A percentile compares a stretch with the other conserved stretches of the same genome.
Evolutionary conservation across 805 yeast genomes (phyloP).

Genomic region (Candida broadrunensis): DNA sequence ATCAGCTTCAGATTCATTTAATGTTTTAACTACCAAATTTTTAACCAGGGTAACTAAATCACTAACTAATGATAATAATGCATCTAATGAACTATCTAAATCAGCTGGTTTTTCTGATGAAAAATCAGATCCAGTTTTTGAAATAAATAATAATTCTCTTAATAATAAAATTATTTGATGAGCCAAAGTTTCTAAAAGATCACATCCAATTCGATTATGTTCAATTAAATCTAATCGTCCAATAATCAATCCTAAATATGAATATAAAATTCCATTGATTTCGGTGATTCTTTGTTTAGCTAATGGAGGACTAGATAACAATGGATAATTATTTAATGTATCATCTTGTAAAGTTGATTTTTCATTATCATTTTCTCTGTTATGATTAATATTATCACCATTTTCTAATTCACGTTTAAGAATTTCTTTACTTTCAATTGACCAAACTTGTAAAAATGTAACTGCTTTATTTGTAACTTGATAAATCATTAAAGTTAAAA

Average conservation of each 20-base stretch:
- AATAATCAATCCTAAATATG: constrained; percentile 62
- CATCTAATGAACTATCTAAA: constrained; percentile 52
- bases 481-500: constrained; percentile 59
- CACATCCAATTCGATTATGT: constrained; percentile 68
- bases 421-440: constrained; percentile 53
- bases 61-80: constrained; percentile 57
- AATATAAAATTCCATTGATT: constrained; percentile 54
- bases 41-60: constrained; percentile 65
- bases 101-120: constrained; percentile 37
- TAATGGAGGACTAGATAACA: constrained; percentile 52
- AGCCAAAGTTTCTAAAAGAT: constrained; percentile 59
- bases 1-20: constrained; percentile 38
- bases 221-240: constrained; percentile 81
- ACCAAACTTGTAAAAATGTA: constrained; percentile 69
- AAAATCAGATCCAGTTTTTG: constrained; percentile 46
- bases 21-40: constrained; percentile 54
- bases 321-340: constrained; percentile 42
- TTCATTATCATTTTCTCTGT: neutral
- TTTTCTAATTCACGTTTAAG: constrained; percentile 19
- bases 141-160: constrained; percentile 60
- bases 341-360: constrained; percentile 30
- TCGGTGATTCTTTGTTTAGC: constrained; percentile 65
- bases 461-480: constrained; percentile 67
- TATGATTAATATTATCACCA: constrained; percentile 12
- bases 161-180: constrained; percentile 66